Conservation (phyloP, 2,329 filamentous ascomycete species). For the Penicillium expansum region DNA sequence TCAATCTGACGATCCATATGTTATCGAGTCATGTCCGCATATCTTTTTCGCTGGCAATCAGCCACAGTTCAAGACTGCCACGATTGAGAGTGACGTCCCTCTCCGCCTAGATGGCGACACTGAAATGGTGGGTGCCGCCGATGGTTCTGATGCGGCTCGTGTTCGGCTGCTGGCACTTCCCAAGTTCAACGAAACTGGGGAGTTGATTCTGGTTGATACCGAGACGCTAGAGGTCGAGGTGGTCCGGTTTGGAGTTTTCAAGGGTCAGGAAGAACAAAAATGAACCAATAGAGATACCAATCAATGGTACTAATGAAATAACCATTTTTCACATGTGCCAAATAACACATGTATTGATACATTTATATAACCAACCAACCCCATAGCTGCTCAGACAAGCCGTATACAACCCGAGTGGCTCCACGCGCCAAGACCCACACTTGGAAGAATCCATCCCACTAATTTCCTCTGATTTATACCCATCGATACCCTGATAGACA, state of each 20-base stretch:
- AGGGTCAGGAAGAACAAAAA: constrained; percentile 35
- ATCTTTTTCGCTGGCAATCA: constrained; percentile 89
- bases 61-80: constrained; percentile 68
- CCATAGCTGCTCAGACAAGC: not conserved
- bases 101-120: constrained; percentile 35
- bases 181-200: constrained; percentile 71
- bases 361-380: not conserved
- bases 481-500: not conserved
- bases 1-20: constrained; percentile 87
- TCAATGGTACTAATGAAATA: constrained; percentile 11
- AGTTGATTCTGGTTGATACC: constrained; percentile 78
- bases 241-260: constrained; percentile 56
- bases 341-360: not conserved
- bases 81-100: constrained; percentile 56
- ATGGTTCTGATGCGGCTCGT: constrained; percentile 60
- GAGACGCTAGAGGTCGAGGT: constrained; percentile 78
- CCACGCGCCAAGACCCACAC: constrained; percentile 19
- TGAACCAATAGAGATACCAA: constrained; percentile 21
- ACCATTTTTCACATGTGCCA: not conserved
- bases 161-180: constrained; percentile 82
- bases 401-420: constrained; percentile 4
- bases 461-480: not conserved
- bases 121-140: constrained; percentile 33
- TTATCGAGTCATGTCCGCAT: constrained; percentile 81
- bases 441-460: constrained; percentile 12